Evolutionary conservation across 2,329 filamentous ascomycete genomes (phyloP).

Genomic region (Trichoderma sp.): DNA sequence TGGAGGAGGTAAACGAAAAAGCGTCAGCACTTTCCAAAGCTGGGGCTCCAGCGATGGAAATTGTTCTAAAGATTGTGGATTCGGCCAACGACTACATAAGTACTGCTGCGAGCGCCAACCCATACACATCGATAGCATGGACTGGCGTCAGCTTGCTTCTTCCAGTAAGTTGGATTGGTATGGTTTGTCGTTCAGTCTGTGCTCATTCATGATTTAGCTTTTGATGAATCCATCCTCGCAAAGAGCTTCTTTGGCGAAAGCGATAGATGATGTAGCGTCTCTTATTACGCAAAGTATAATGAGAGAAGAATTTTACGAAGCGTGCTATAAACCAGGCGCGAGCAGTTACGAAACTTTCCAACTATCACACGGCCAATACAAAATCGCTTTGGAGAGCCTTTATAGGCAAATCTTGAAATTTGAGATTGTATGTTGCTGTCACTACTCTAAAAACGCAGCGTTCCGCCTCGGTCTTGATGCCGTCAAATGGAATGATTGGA

Average conservation of each 20-base stretch:
- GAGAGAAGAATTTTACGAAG: background rate
- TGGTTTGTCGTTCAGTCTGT: fast-evolving
- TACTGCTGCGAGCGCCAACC: background rate
- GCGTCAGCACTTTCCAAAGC: background rate
- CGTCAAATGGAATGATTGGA: background rate
- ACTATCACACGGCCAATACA: background rate
- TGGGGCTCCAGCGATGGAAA: background rate
- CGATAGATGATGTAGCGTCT: background rate
- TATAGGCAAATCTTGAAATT: background rate
- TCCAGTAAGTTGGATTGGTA: background rate
- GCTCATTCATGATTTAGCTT: background rate
- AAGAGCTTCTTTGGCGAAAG: background rate
- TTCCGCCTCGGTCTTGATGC: background rate
- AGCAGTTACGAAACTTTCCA: background rate
- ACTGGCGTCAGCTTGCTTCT: background rate
- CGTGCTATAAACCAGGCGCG: background rate
- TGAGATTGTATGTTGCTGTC: background rate
- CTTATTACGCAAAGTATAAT: background rate
- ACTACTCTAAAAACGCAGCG: background rate
- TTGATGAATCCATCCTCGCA: background rate
- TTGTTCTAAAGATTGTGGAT: background rate
- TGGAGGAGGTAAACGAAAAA: background rate
- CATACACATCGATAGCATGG: conserved; percentile 6
- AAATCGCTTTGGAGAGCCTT: background rate
- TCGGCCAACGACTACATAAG: background rate